Conservation (phyloP, 2,329 filamentous ascomycete genomes). For the Aspergillus ochraceoroseus region DNA sequence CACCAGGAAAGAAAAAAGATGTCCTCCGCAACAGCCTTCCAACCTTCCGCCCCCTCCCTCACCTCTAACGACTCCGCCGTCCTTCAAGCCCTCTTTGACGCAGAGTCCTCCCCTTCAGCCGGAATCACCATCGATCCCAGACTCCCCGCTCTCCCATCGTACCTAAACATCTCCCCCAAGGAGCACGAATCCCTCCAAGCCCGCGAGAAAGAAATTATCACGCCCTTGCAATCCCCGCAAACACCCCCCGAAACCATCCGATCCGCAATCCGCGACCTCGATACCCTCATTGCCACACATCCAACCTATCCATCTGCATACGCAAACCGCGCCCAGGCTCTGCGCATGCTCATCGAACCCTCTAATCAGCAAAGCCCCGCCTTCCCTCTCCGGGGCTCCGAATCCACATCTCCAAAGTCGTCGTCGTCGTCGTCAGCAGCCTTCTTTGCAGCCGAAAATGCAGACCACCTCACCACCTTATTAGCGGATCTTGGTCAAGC, state of each 20-base stretch:
- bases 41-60: slow-evolving; percentile 28
- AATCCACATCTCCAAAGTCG: slow-evolving; percentile 26
- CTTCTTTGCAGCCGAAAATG: too few relatives aligned
- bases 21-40: slow-evolving; percentile 22
- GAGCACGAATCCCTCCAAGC: slow-evolving; percentile 39
- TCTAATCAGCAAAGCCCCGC: not conserved
- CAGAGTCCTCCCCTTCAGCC: slow-evolving; percentile 41
- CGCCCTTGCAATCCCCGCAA: slow-evolving; percentile 27
- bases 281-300: slow-evolving; percentile 40
- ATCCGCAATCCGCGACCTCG: slow-evolving; percentile 38
- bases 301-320: slow-evolving; percentile 53
- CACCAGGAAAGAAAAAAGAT: slow-evolving; percentile 6
- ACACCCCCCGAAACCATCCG: slow-evolving; percentile 23
- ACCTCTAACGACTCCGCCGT: slow-evolving; percentile 45
- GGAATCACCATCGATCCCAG: slow-evolving; percentile 37
- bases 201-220: slow-evolving; percentile 41
- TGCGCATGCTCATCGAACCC: slow-evolving; percentile 36
- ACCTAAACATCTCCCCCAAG: slow-evolving; percentile 33
- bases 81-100: slow-evolving; percentile 46
- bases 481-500: slow-evolving; percentile 41
- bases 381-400: slow-evolving; percentile 10
- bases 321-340: slow-evolving; percentile 53
- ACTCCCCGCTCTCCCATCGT: slow-evolving; percentile 39
- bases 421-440: too few relatives aligned
- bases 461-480: slow-evolving; percentile 24